A percentile compares a stretch with the other conserved stretches of the same genome.
These are phyloP conservation scores for Hemileia vastatrix DNA, from an alignment of 1,284 basidiomycete genomes.

Conservation along the genomic window DNA sequence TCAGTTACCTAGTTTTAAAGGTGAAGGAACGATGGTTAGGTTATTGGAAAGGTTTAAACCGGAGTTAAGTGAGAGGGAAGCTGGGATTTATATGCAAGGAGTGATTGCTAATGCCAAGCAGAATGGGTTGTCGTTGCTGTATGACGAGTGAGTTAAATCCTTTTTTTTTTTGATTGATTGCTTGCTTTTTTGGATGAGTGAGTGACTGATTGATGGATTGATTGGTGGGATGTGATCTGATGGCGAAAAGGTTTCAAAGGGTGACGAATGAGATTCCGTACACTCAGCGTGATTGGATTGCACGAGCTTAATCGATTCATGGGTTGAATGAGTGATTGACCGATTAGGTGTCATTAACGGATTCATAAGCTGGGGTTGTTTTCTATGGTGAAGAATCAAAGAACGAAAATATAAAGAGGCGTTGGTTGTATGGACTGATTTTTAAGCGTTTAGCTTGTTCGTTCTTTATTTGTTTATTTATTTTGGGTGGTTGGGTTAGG, in stretches of 20 bases:
- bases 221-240: not conserved
- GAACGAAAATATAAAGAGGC: no score
- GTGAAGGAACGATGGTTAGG: conserved; percentile 77
- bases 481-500: no score
- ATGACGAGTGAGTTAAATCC: conserved; percentile 62
- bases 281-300: conserved; percentile 23
- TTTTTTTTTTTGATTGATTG: not conserved
- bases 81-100: conserved; percentile 82
- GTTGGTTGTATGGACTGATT: no score
- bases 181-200: not conserved
- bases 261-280: conserved; percentile 24
- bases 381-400: no score
- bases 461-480: no score
- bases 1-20: conserved; percentile 91
- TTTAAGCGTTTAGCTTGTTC: no score
- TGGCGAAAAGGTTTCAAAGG: conserved; percentile 20
- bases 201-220: not conserved
- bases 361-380: no score
- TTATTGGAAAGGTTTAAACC: conserved; percentile 78
- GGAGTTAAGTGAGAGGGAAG: conserved; percentile 73
- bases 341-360: no score
- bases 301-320: no score
- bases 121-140: conserved; percentile 79
- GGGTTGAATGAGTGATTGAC: no score
- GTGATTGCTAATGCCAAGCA: conserved; percentile 86